phyloP scores from a whole-genome alignment of 2,329 filamentous ascomycete genomes.

The Exserohilum turcica region DNA sequence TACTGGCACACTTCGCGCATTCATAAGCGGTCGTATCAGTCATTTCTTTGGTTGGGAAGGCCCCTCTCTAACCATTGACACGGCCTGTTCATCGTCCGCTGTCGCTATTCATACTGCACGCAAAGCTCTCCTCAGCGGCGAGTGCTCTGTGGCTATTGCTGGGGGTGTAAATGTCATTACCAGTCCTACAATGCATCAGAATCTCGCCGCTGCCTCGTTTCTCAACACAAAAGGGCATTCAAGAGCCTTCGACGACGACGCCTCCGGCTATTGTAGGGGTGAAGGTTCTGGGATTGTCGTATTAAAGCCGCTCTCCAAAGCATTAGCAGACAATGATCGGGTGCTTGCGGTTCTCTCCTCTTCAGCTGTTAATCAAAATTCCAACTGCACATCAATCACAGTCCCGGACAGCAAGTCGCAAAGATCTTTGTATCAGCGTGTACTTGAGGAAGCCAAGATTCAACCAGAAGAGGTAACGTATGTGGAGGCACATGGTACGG shows the following conservation, averaged over 20 bases:
- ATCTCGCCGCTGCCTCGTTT: not conserved
- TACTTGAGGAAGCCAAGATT: not conserved
- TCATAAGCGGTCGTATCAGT: not conserved
- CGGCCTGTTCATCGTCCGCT: not conserved
- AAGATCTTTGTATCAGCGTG: too few relatives aligned
- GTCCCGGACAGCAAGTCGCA: too few relatives aligned
- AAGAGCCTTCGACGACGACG: not conserved
- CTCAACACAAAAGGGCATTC: not conserved
- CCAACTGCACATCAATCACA: not conserved
- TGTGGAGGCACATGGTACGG: not conserved
- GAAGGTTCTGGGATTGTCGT: not conserved
- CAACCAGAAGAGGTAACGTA: not conserved
- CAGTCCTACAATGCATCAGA: not conserved
- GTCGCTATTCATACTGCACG: not conserved
- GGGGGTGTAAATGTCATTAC: not conserved
- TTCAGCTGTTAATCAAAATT: not conserved
- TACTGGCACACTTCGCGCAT: not conserved
- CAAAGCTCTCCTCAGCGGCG: not conserved
- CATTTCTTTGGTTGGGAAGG: not conserved
- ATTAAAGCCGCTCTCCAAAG: not conserved
- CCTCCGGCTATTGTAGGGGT: not conserved
- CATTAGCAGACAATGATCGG: not conserved
- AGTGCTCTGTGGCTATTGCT: not conserved
- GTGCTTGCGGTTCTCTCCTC: not conserved
- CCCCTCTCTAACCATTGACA: not conserved